Conservation (phyloP, 1,284 basidiomycete genomes). For the Tilletia caries region DNA sequence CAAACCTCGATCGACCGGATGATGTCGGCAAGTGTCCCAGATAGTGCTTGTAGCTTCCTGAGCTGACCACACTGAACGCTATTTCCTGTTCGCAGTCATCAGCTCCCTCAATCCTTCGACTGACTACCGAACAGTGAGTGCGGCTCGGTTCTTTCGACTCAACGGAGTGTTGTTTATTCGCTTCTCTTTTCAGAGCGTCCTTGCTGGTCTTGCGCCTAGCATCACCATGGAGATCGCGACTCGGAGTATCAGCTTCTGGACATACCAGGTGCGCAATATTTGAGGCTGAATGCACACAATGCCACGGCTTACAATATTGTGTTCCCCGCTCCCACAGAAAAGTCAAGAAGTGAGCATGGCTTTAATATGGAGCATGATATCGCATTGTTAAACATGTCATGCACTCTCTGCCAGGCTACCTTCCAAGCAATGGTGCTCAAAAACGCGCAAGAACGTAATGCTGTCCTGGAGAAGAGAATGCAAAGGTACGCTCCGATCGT, state of each 20-base stretch:
- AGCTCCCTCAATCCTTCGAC: constrained; percentile 27
- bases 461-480: constrained; percentile 15
- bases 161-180: too few species aligned
- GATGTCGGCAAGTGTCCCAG: constrained; percentile 15
- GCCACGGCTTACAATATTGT: too few species aligned
- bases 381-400: neutral
- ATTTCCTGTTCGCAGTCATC: constrained; percentile 18
- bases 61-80: constrained; percentile 13
- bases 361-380: neutral
- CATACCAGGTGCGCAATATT: constrained; percentile 22
- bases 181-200: constrained; percentile 22
- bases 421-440: constrained; percentile 28
- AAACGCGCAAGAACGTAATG: constrained; percentile 23
- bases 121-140: constrained; percentile 23
- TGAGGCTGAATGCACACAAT: neutral
- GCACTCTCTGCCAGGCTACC: constrained; percentile 14
- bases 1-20: constrained; percentile 23
- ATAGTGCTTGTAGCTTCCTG: neutral
- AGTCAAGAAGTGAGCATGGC: constrained; percentile 16
- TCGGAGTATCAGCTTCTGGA: constrained; percentile 30
- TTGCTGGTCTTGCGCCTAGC: constrained; percentile 28
- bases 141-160: neutral
- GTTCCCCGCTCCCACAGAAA: too few species aligned
- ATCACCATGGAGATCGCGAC: constrained; percentile 27
- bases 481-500: neutral